These are phyloP conservation scores for Naematelia encephala DNA, from an alignment of 768 basidiomycete species.

Conservation along the genomic window DNA sequence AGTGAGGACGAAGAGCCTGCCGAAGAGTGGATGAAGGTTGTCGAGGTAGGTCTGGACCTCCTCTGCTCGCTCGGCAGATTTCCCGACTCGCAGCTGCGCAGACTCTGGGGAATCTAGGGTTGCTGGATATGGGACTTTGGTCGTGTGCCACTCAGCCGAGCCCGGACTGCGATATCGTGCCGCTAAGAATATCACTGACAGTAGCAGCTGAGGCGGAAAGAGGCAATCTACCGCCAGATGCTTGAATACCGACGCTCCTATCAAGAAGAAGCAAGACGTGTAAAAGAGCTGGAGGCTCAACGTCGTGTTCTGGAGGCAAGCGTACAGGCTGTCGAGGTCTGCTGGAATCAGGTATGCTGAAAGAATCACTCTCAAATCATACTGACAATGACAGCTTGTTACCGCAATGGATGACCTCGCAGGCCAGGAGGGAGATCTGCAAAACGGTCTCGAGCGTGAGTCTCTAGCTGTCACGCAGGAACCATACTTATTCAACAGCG, in stretches of 20 bases:
- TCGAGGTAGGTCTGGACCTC: slow-evolving; percentile 44
- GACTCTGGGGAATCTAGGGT: too few species aligned
- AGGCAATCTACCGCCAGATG: slow-evolving; percentile 49
- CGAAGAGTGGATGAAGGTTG: slow-evolving; percentile 44
- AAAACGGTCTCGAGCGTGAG: slow-evolving; percentile 34
- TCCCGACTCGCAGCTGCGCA: too few species aligned
- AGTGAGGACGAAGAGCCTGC: slow-evolving; percentile 23
- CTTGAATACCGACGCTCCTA: slow-evolving; percentile 42
- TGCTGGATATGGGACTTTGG: neutral
- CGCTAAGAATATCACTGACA: slow-evolving; percentile 5
- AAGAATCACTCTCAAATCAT: neutral
- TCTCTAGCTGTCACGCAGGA: neutral
- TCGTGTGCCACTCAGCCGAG: slow-evolving; percentile 7
- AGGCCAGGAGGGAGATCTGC: slow-evolving; percentile 19
- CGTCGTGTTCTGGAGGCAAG: slow-evolving; percentile 34
- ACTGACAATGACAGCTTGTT: slow-evolving; percentile 31
- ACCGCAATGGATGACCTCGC: slow-evolving; percentile 28
- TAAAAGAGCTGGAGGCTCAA: slow-evolving; percentile 39
- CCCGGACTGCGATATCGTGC: too few species aligned
- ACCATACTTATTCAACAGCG: slow-evolving; percentile 18
- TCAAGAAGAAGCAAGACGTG: slow-evolving; percentile 32
- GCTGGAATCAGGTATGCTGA: slow-evolving; percentile 41
- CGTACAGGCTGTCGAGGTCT: slow-evolving; percentile 40
- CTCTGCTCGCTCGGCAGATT: too few species aligned
- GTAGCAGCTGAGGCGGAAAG: slow-evolving; percentile 31